phyloP scores from a whole-genome alignment of 2,329 filamentous ascomycete genomes.

The Fusarium clavum region DNA sequence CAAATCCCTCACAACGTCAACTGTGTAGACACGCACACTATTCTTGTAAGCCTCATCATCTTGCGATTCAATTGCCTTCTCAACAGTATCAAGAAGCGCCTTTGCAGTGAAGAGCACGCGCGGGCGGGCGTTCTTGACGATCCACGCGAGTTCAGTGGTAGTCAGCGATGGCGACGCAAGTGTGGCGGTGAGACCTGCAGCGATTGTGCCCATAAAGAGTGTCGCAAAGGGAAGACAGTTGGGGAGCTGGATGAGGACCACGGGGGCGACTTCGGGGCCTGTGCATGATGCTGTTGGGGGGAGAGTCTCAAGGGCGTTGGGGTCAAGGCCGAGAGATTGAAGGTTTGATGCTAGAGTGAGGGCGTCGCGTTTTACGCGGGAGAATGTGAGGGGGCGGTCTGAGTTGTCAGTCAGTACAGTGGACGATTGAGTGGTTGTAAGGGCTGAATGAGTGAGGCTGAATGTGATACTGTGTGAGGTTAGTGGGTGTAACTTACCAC shows the following conservation, averaged over 20 bases:
- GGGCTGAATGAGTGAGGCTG: background rate
- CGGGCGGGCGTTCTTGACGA: constrained; percentile 55
- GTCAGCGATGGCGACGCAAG: constrained; percentile 56
- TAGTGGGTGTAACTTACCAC: constrained; percentile 46
- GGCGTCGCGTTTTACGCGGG: constrained; percentile 50
- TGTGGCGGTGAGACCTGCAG: constrained; percentile 55
- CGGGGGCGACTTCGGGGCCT: constrained; percentile 54
- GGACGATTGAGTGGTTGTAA: background rate
- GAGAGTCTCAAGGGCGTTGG: constrained; percentile 49
- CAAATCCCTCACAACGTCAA: constrained; percentile 50
- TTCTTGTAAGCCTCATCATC: constrained; percentile 50
- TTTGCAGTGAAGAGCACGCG: constrained; percentile 53
- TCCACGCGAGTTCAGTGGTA: constrained; percentile 55
- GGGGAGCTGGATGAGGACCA: constrained; percentile 57
- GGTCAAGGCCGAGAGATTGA: constrained; percentile 51
- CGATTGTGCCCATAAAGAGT: constrained; percentile 52
- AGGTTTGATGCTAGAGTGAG: constrained; percentile 53
- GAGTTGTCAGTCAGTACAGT: constrained; percentile 1
- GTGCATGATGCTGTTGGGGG: constrained; percentile 55
- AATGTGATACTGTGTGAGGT: background rate
- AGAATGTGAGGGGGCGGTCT: constrained; percentile 54
- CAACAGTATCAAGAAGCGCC: constrained; percentile 49
- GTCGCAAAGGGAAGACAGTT: constrained; percentile 56
- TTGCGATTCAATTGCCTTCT: constrained; percentile 51
- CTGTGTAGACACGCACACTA: constrained; percentile 70